Base-by-base conservation (phyloP, 345 rosid genomes). In the Eucalyptus pauciflora region DNA sequence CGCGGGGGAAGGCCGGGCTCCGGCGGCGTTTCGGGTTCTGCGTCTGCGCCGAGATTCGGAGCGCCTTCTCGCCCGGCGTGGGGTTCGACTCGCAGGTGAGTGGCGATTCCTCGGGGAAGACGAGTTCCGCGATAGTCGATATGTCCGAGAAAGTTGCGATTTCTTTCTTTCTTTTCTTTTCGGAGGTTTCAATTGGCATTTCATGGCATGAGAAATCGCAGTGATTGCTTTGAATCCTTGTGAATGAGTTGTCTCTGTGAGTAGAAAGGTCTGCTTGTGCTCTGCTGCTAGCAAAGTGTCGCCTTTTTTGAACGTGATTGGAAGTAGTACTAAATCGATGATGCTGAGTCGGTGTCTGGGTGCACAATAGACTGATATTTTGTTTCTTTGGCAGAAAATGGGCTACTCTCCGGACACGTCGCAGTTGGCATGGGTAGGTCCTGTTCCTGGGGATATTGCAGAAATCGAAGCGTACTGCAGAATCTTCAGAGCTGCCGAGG, bases 381-480 rank as follows among this genome's bases (percentile, higher is more conserved):
- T 92, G 91, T 71, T 43, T 93, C 90, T 89, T 88, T 89, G 91
- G 86, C 89, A 87, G 86, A 91, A 92, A 93, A 88, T 91, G 54
- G 86, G 91, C 88, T 92, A 94, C 90, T 93, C 97, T 86, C 93
- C 90, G 17, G 99, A 95, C 91, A 87, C 71, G 10, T 94, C 97
- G n/a, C 95, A 94, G 93, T 88, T 94, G 92, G 96, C 93, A 43
- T 95, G 99, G 99, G 90, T 94, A 87, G 99, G 99, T 90, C 99
- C 99, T 43, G 91, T 97, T 87, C 99, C 99, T 62, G 99, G 99
- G 29, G 99, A 97, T 85, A 96, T 97, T 89, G 98, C 99, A 76
- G 99, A 97, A 92, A 94, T 97, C 49, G 99, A 97, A 93, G 98
- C 99, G 24, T 97, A 97, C 87, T 97, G 99, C 92, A 94, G 99